These are phyloP conservation scores for Fusarium acutatum DNA, from an alignment of 2,329 filamentous ascomycete species.

Conservation along the genomic window DNA sequence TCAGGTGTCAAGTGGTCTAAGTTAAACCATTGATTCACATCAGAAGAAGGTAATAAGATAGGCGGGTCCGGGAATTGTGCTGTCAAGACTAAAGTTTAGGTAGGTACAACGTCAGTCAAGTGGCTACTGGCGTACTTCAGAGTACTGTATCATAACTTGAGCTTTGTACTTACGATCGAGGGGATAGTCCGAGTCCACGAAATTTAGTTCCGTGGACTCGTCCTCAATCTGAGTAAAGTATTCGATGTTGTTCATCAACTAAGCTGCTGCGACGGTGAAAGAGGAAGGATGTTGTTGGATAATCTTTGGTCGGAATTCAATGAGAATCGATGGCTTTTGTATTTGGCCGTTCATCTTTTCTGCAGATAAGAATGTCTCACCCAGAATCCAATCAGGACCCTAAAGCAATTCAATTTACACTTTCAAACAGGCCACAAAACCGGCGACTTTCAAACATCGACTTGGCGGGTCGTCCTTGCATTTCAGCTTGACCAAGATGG, in stretches of 20 bases:
- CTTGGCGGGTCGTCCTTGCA: neutral
- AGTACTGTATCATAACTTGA: neutral
- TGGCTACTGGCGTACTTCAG: neutral
- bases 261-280: neutral
- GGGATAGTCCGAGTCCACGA: conserved; percentile 23
- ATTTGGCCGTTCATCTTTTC: neutral
- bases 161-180: conserved; percentile 17
- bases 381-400: neutral
- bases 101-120: neutral
- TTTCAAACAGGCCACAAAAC: neutral
- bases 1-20: neutral
- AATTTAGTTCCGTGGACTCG: conserved; percentile 17
- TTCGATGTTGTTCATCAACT: conserved; percentile 17
- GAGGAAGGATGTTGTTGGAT: neutral
- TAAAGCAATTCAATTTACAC: neutral
- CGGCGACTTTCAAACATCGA: neutral
- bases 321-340: conserved; percentile 14
- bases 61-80: neutral
- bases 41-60: neutral
- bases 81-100: neutral
- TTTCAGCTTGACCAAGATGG: neutral
- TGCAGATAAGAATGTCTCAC: neutral
- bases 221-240: neutral
- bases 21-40: neutral
- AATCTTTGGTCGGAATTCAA: neutral